Conservation (phyloP, 1,139 yeast species). For the Scheffersomyces segobiensis region DNA sequence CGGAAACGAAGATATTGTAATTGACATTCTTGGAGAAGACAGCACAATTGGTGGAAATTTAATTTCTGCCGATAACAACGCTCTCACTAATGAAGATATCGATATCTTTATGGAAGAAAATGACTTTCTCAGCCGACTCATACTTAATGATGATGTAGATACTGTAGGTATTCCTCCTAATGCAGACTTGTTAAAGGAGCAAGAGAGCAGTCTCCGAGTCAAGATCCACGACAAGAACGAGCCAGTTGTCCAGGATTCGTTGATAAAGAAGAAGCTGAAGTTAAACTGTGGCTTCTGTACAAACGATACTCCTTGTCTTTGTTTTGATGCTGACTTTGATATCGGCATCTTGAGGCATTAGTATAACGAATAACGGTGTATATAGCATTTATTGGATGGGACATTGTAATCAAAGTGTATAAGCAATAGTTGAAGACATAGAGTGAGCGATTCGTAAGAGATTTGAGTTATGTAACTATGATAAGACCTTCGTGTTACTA, state of each 20-base stretch:
- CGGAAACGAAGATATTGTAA: conserved; percentile 9
- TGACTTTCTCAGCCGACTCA: conserved; percentile 7
- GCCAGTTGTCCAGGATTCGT: background rate
- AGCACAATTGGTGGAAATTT: background rate
- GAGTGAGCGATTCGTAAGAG: background rate
- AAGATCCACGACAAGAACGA: conserved; percentile 9
- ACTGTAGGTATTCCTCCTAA: background rate
- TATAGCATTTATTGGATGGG: background rate
- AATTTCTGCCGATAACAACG: background rate
- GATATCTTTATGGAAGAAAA: conserved; percentile 18
- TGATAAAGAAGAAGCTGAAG: conserved; percentile 15
- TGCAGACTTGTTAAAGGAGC: conserved; percentile 1
- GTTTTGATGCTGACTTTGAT: conserved; percentile 32
- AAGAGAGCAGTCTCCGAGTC: conserved; percentile 13
- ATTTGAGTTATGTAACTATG: background rate
- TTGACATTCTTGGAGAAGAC: conserved; percentile 1
- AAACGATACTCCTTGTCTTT: conserved; percentile 42
- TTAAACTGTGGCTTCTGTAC: conserved; percentile 45
- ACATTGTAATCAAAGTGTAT: background rate
- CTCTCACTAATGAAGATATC: conserved; percentile 4
- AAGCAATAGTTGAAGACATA: background rate
- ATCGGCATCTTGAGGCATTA: conserved; percentile 2
- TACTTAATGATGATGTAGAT: background rate
- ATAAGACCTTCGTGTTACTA: too few relatives aligned
- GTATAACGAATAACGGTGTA: background rate